These are phyloP conservation scores for Lactifluus volemus DNA, from an alignment of 768 basidiomycete genomes.

Conservation along the genomic window DNA sequence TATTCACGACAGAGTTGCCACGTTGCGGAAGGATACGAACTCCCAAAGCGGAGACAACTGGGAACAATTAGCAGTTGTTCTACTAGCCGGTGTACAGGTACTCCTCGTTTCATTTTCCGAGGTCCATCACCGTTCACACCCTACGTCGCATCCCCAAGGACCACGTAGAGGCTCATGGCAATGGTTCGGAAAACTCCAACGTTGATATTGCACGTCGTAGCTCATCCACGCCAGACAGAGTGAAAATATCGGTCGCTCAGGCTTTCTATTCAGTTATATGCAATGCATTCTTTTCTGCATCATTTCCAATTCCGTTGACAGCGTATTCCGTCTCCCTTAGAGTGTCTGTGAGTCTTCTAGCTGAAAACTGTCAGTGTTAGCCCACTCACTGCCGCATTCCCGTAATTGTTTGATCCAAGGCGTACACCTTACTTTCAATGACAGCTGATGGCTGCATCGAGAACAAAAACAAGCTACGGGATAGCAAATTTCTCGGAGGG, in stretches of 20 bases:
- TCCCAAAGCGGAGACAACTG: conserved; percentile 3
- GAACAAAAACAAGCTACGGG: conserved; percentile 17
- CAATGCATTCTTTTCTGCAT: conserved; percentile 11
- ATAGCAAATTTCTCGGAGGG: conserved; percentile 12
- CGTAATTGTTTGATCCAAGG: not conserved
- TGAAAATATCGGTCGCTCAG: conserved; percentile 14
- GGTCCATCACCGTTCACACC: not conserved
- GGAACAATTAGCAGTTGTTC: conserved; percentile 12
- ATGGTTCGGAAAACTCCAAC: not conserved
- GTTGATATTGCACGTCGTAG: not conserved
- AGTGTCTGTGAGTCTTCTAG: conserved; percentile 11
- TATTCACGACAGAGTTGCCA: conserved; percentile 7
- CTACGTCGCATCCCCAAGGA: not conserved
- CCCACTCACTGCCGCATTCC: not conserved
- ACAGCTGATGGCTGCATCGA: conserved; percentile 13
- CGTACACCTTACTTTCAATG: conserved; percentile 13
- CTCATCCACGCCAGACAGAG: conserved; percentile 8
- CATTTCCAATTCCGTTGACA: not conserved
- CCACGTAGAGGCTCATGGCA: conserved; percentile 10
- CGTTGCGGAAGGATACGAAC: not conserved
- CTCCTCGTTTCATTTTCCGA: not conserved
- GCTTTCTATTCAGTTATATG: conserved; percentile 18
- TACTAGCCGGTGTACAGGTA: conserved; percentile 19
- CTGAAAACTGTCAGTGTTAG: not conserved
- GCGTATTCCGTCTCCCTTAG: conserved; percentile 9